Conservation (phyloP, 345 rosid species). For the Ceriops decandra region DNA sequence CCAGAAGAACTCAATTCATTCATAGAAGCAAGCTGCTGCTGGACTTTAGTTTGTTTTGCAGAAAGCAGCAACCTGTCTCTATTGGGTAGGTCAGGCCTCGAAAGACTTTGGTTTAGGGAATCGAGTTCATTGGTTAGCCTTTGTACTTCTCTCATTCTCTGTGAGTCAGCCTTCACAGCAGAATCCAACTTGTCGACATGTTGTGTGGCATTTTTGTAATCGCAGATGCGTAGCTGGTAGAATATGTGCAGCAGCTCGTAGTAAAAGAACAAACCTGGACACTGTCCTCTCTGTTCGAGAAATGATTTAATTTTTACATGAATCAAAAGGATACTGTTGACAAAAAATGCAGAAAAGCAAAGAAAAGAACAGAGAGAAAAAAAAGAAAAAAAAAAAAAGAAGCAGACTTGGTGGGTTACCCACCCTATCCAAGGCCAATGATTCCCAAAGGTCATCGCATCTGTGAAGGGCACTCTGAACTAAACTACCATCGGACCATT, state of each 20-base stretch:
- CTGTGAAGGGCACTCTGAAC: conserved; percentile 61
- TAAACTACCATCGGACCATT: conserved; percentile 67
- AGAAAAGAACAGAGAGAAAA: neutral
- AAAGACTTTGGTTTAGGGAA: conserved; percentile 65
- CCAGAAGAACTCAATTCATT: conserved; percentile 26
- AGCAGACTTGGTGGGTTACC: conserved; percentile 13
- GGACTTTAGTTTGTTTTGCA: conserved; percentile 49
- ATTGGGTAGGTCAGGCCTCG: conserved; percentile 54
- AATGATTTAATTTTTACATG: neutral
- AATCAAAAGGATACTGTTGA: neutral
- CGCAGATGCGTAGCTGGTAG: conserved; percentile 75
- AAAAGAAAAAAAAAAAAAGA: too few species aligned
- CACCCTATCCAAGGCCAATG: conserved; percentile 63
- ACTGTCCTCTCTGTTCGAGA: conserved; percentile 47
- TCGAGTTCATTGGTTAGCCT: conserved; percentile 56
- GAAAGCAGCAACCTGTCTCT: conserved; percentile 63
- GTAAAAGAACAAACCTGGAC: conserved; percentile 85
- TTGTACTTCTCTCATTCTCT: conserved; percentile 45
- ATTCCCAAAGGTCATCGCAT: conserved; percentile 76
- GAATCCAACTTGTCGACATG: conserved; percentile 87
- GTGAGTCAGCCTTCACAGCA: conserved; percentile 72
- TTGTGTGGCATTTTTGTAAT: conserved; percentile 83
- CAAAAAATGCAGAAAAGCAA: neutral
- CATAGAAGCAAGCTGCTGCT: conserved; percentile 42
- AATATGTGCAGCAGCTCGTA: conserved; percentile 84